Conservation (phyloP, 2,329 filamentous ascomycete genomes). For the Talaromyces pinophilus region DNA sequence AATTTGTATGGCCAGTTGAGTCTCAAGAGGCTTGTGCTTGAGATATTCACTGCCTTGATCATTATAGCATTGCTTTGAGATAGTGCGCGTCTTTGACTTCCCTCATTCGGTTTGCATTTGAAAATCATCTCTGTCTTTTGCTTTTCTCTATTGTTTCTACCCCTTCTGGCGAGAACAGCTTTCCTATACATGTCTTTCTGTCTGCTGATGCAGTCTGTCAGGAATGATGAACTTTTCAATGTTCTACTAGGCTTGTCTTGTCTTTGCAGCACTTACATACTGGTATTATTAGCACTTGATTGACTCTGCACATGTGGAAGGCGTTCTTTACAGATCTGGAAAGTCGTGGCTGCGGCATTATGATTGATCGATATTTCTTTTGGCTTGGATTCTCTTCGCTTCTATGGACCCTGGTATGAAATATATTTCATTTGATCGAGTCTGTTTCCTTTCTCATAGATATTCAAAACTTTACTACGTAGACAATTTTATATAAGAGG, state of each 20-base stretch:
- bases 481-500: background rate
- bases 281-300: slow-evolving; percentile 17
- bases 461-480: background rate
- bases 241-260: slow-evolving; percentile 10
- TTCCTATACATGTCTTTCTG: background rate
- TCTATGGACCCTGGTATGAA: slow-evolving; percentile 5
- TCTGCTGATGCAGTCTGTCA: background rate
- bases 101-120: slow-evolving; percentile 11
- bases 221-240: slow-evolving; percentile 1
- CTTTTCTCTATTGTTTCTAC: slow-evolving; percentile 22
- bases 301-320: slow-evolving; percentile 11
- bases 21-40: background rate
- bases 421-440: background rate
- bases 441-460: background rate
- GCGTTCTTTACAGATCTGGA: slow-evolving; percentile 17
- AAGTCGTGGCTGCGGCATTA: slow-evolving; percentile 5
- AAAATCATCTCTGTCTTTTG: slow-evolving; percentile 8
- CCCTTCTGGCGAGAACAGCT: slow-evolving; percentile 9
- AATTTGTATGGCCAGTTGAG: slow-evolving; percentile 29
- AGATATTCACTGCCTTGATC: slow-evolving; percentile 1
- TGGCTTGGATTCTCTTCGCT: background rate
- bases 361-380: background rate
- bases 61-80: slow-evolving; percentile 22
- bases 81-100: slow-evolving; percentile 5
- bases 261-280: slow-evolving; percentile 16